A percentile compares a stretch with the other conserved stretches of the same genome.
These are phyloP conservation scores for Colletotrichum cordylinicola DNA, from an alignment of 2,329 filamentous ascomycete genomes.

Conservation along the genomic window DNA sequence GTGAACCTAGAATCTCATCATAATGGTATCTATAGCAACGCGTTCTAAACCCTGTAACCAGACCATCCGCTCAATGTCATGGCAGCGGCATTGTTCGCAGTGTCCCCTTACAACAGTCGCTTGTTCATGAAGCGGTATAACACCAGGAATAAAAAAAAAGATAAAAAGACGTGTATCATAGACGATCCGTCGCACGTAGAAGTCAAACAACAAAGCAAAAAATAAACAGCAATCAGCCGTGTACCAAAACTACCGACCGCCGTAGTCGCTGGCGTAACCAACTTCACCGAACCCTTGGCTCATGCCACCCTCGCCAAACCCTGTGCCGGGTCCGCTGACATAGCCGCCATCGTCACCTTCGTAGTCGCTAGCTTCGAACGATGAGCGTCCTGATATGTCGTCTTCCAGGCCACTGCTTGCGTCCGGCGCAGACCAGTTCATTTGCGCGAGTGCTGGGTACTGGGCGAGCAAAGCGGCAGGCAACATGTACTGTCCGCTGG, in stretches of 20 bases:
- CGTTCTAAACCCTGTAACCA: conserved; percentile 19
- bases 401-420: conserved; percentile 77
- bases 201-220: neutral
- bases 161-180: neutral
- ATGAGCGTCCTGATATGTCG: conserved; percentile 78
- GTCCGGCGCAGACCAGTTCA: conserved; percentile 77
- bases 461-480: conserved; percentile 88
- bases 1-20: conserved; percentile 3
- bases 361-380: conserved; percentile 82
- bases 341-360: conserved; percentile 76
- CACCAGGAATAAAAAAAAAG: neutral
- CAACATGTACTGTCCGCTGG: conserved; percentile 68
- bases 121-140: conserved; percentile 8
- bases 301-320: conserved; percentile 63
- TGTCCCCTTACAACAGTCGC: conserved; percentile 15
- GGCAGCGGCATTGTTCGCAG: neutral
- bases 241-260: conserved; percentile 40
- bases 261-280: conserved; percentile 59
- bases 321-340: conserved; percentile 66
- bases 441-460: conserved; percentile 88
- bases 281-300: conserved; percentile 60
- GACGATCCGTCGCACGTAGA: neutral
- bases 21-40: conserved; percentile 23
- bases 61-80: conserved; percentile 10
- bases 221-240: neutral